Evolutionary conservation across 176 grass and related monocot genomes (phyloP).

Genomic region (Carex myosuroides): DNA sequence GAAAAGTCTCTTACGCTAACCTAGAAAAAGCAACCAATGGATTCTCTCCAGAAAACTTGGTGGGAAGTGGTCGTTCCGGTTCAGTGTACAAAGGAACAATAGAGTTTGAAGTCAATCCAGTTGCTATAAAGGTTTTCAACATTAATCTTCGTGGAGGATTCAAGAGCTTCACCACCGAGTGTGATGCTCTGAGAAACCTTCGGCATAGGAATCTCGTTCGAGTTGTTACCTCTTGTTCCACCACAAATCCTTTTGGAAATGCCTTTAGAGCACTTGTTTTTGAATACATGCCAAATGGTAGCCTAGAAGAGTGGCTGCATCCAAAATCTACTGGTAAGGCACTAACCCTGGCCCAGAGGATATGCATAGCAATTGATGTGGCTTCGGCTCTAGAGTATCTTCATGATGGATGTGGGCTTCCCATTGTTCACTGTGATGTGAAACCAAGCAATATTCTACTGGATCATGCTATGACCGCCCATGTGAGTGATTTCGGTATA

Average conservation of each 20-base stretch:
- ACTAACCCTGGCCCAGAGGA: constrained; percentile 23
- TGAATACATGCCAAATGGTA: constrained; percentile 48
- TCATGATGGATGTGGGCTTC: constrained; percentile 26
- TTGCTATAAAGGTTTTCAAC: constrained; percentile 25
- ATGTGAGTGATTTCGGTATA: constrained; percentile 36
- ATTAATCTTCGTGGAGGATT: constrained; percentile 12
- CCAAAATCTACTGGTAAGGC: not conserved
- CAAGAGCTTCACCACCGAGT: constrained; percentile 12
- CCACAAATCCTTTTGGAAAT: not conserved
- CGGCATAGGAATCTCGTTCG: constrained; percentile 16
- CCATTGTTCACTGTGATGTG: constrained; percentile 47
- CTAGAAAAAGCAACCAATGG: constrained; percentile 8
- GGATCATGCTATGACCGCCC: constrained; percentile 27
- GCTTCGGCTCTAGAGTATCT: constrained; percentile 36
- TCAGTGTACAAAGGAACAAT: constrained; percentile 9
- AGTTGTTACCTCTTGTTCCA: constrained; percentile 8
- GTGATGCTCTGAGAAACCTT: constrained; percentile 22
- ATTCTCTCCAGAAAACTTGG: not conserved
- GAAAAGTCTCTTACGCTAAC: constrained; percentile 7
- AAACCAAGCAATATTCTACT: constrained; percentile 52
- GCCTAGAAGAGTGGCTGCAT: constrained; percentile 51
- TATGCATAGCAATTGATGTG: constrained; percentile 33
- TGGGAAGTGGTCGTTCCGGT: not conserved
- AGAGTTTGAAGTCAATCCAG: not conserved
- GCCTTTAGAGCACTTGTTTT: constrained; percentile 40